Evolutionary conservation across 495 filamentous ascomycete species (phyloP), one percentile per base, ranked within the genome.

Genomic region (Aspergillus ostianus): DNA sequence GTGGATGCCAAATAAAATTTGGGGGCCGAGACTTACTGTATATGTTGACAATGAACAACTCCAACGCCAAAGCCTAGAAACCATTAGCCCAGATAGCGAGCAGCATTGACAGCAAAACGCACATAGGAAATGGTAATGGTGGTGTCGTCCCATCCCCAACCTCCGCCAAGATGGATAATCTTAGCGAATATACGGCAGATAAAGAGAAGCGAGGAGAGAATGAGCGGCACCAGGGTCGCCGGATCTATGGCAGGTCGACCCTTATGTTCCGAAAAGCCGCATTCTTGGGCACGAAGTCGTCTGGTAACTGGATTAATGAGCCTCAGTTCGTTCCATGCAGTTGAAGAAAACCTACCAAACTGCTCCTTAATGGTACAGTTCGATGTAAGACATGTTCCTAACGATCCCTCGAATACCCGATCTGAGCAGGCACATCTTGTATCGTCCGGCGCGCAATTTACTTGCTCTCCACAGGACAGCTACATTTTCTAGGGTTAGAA

Each of bases 91-190:
- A 17, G 8, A n/a, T 51, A 17, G 4, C 12, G 5, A 4, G n/a
- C 12, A 2, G 19, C 12, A 21, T 6, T 12, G 13, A 30, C 26
- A 0, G 20, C 4, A 29, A 2, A 19, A 47, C 1, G 51, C 66
- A 72, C 71, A 53, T 59, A 70, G 48, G 71, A 61, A 8, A 66
- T 29, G 9, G 68, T 70, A 8, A 74, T 66, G 0, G 70, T 71
- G 48, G 58, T 66, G 51, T 74, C 70, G 51, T 74, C 71, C 47
- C 56, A 58, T 19, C 71, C 71, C 71, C 70, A 74, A n/a, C 68
- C 70, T 6, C 71, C 70, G 3, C 61, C 70, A 21, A 74, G 66
- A 21, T 64, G 59, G 21, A 55, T 57, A 19, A 53, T 32, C 59
- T 74, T 74, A n/a, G 71, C 70, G 6, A 61, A 18, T 3, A 72